Base-by-base conservation (phyloP, 192 early-diverging fungal species). In the Blastocladiella britannica region DNA sequence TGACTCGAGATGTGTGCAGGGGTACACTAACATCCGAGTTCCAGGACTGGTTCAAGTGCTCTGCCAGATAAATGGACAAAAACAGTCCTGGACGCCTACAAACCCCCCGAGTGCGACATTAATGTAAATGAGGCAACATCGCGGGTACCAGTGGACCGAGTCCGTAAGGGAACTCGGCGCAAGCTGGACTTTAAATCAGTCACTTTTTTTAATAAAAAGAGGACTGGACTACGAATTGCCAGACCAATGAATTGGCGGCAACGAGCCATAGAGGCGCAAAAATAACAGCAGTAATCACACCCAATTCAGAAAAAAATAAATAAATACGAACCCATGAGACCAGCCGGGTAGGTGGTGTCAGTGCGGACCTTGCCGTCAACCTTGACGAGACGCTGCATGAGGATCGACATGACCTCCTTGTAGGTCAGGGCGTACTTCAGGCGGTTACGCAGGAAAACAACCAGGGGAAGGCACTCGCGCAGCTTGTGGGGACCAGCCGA, bases 381-480 rank as follows among this genome's bases (percentile, higher is more conserved):
- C 83, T 99, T 96, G 74, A 99, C 82, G 64, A 93, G 79, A 67
- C 93, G 84, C 81, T 99, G 93, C 91, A 89, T 93, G 51, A 96
- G 75, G 71, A 99, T 99, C 63, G 74, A 76, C 69, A 80, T 82
- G 59, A 92, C 89, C 80, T 99, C 95, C 72, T 91, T 89, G 62
- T 84, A 81, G 78, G 87, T 99, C 56, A 99, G 76, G 54, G 95
- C 95, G 76, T 99, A 99, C 82, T 93, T 91, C 67, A 99, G 82
- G 72, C 93, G 85, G 84, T 99, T 99, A 62, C 95, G 89, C 72
- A 99, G 72, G 83, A 99, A 99, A 61, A 99, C 78, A 62, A 97
- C 73, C 62, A 99, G 78, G 43, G 93, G 95, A 66, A 99, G 80
- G 75, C 88, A 99, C 78, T 99, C 95, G 65, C 95, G 89, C 66